These are phyloP conservation scores for Closterium sp. DNA, from an alignment of 139 green algal species.

Conservation along the genomic window DNA sequence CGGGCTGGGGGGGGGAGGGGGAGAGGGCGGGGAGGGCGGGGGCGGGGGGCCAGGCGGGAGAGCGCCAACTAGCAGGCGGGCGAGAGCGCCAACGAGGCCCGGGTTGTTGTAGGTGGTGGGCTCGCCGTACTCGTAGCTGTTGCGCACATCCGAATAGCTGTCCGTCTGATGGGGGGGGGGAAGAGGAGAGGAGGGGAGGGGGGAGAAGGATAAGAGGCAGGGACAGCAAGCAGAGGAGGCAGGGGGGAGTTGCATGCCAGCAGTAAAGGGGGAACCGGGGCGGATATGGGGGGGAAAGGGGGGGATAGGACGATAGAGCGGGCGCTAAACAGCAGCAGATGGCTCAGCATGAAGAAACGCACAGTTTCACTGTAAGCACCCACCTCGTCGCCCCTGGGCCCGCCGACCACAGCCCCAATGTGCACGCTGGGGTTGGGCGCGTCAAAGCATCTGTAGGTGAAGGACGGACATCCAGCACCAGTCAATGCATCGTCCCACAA, in stretches of 20 bases:
- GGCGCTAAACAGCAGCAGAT: too few relatives aligned
- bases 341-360: too few relatives aligned
- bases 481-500: not conserved
- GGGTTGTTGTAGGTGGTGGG: constrained; percentile 44
- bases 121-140: constrained; percentile 33
- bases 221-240: not conserved
- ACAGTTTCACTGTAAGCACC: too few relatives aligned
- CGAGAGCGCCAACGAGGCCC: constrained; percentile 5
- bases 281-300: not conserved
- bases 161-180: not conserved
- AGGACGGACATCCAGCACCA: too few relatives aligned
- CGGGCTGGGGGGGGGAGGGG: not conserved
- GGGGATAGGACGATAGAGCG: not conserved
- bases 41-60: not conserved
- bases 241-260: not conserved
- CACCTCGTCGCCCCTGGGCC: too few relatives aligned
- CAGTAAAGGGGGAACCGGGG: not conserved
- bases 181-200: too few relatives aligned
- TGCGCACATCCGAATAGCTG: too few relatives aligned
- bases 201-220: too few relatives aligned
- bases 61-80: not conserved
- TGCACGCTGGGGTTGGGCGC: too few relatives aligned
- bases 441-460: too few relatives aligned
- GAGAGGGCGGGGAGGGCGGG: constrained; percentile 10
- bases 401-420: not conserved